A percentile compares a stretch with the other conserved stretches of the same genome.
Conservation (phyloP, 352 stramenopile genomes). For the Peronospora destructor region DNA sequence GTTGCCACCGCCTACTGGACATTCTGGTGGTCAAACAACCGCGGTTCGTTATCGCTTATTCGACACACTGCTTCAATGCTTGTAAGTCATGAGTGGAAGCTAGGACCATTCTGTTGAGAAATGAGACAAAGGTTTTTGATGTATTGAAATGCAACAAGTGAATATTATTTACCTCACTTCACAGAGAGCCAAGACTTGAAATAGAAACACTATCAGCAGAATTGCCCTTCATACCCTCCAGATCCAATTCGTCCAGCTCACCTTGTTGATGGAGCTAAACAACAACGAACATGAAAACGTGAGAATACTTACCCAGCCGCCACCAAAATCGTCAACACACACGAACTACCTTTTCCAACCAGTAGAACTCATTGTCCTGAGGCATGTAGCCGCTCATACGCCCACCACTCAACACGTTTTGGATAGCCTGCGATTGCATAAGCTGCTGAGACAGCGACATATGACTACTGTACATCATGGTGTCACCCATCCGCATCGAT, state of each 20-base stretch:
- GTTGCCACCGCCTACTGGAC: constrained; percentile 5
- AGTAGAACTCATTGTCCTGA: constrained; percentile 85
- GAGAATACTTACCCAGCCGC: constrained; percentile 1
- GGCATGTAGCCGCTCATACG: constrained; percentile 43
- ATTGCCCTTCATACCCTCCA: constrained; percentile 32
- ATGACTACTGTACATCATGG: constrained; percentile 68
- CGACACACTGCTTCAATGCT: constrained; percentile 46
- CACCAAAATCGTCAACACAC: background rate
- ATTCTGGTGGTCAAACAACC: constrained; percentile 2
- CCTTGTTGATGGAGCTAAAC: constrained; percentile 58
- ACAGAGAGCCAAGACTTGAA: constrained; percentile 40
- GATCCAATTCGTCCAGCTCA: constrained; percentile 35
- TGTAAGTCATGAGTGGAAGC: constrained; percentile 4
- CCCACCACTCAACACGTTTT: constrained; percentile 55
- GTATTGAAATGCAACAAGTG: constrained; percentile 17
- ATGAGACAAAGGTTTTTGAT: background rate
- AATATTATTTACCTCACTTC: constrained; percentile 20
- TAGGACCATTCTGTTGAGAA: background rate
- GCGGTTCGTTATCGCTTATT: constrained; percentile 65
- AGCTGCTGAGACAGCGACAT: constrained; percentile 84
- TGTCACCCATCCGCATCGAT: constrained; percentile 78
- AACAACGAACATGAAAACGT: constrained; percentile 9
- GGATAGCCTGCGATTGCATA: constrained; percentile 82
- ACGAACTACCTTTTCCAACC: constrained; percentile 71
- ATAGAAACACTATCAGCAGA: constrained; percentile 39